These are phyloP conservation scores for Solanum sitiens DNA, from an alignment of 257 asterid species.

Conservation along the genomic window DNA sequence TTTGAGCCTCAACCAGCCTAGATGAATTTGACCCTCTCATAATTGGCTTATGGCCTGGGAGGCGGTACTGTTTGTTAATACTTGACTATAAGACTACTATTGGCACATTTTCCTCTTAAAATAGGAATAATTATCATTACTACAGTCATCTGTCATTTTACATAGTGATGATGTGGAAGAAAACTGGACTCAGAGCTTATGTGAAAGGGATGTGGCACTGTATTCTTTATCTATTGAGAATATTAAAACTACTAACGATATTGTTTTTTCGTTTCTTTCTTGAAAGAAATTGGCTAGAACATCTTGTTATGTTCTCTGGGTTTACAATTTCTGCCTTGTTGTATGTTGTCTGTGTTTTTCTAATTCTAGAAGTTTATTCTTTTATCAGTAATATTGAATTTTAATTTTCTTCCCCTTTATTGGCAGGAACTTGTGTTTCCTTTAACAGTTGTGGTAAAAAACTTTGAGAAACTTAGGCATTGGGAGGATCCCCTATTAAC, in stretches of 20 bases:
- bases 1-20: neutral
- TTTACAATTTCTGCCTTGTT: neutral
- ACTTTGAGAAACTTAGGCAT: conserved; percentile 58
- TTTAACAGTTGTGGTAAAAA: conserved; percentile 40
- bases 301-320: neutral
- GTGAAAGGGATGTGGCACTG: neutral
- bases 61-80: neutral
- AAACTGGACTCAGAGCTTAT: neutral
- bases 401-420: neutral
- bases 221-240: neutral
- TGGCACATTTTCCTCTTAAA: neutral
- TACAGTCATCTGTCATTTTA: neutral
- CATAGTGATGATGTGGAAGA: neutral
- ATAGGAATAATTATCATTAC: neutral
- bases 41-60: neutral
- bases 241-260: neutral
- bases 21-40: neutral
- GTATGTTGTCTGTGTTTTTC: neutral
- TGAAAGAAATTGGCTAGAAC: neutral
- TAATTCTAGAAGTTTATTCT: neutral
- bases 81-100: neutral
- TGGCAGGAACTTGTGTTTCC: conserved; percentile 87
- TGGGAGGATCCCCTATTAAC: conserved; percentile 95
- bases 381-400: neutral
- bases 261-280: neutral